A percentile compares a stretch with the other conserved stretches of the same genome.
phyloP scores from a whole-genome alignment of 352 stramenopile species.

The Labyrinthula sp. region DNA sequence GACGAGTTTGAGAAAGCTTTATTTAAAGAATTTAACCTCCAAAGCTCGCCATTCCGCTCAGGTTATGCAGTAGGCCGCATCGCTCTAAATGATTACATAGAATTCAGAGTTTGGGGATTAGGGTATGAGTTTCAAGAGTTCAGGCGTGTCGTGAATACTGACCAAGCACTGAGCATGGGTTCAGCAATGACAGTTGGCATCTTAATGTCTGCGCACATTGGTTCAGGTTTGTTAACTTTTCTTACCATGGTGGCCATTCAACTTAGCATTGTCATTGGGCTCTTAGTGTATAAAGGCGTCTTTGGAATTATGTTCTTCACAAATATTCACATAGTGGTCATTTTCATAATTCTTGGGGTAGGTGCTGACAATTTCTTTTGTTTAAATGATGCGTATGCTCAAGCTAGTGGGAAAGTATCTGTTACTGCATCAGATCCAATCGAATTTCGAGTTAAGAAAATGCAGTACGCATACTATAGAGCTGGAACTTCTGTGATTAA shows the following conservation, averaged over 20 bases:
- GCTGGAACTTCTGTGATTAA: conserved; percentile 36
- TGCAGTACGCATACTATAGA: conserved; percentile 30
- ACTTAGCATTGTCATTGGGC: conserved; percentile 37
- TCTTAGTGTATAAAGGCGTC: conserved; percentile 41
- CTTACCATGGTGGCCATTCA: conserved; percentile 40
- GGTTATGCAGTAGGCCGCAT: too few species aligned
- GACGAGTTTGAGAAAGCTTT: too few species aligned
- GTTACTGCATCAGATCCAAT: too few species aligned
- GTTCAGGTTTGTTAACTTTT: conserved; percentile 36
- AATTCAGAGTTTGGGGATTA: too few species aligned
- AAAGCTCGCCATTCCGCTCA: too few species aligned
- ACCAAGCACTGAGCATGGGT: conserved; percentile 16
- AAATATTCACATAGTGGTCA: conserved; percentile 36
- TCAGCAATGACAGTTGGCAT: conserved; percentile 38
- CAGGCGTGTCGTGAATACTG: conserved; percentile 1
- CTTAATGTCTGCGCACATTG: conserved; percentile 35
- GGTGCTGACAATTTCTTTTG: conserved; percentile 42
- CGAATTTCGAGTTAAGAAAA: conserved; percentile 17
- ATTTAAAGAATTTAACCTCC: too few species aligned
- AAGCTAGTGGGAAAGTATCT: too few species aligned
- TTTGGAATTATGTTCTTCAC: conserved; percentile 42
- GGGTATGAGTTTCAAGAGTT: too few species aligned
- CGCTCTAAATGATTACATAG: too few species aligned
- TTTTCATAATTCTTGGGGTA: conserved; percentile 44
- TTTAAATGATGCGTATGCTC: conserved; percentile 40